phyloP scores from a whole-genome alignment of 331 rosid species.

The Prunus yedoensis region DNA sequence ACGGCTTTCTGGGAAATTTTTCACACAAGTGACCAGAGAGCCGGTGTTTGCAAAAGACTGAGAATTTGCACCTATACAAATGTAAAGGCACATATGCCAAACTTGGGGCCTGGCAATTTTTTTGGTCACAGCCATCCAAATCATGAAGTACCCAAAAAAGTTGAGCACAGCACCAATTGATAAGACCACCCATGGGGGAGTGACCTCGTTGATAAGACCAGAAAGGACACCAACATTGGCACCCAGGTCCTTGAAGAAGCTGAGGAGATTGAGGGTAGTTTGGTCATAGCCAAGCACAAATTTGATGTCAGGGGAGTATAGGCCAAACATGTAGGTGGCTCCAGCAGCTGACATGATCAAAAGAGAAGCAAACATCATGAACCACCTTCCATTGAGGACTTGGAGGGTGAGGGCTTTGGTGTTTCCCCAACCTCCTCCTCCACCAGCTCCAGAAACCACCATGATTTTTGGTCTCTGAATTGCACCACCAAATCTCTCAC shows the following conservation, averaged over 20 bases:
- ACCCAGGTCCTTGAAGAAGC: conserved; percentile 55
- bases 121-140: conserved; percentile 46
- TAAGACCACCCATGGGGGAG: conserved; percentile 60
- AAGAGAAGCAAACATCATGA: conserved; percentile 46
- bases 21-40: conserved; percentile 43
- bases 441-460: conserved; percentile 28
- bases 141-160: conserved; percentile 56
- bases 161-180: conserved; percentile 43
- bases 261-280: conserved; percentile 41
- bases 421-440: conserved; percentile 3
- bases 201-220: conserved; percentile 56
- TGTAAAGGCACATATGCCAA: conserved; percentile 57
- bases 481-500: background rate
- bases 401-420: conserved; percentile 33
- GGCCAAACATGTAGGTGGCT: conserved; percentile 49
- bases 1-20: conserved; percentile 46
- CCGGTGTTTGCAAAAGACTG: conserved; percentile 56
- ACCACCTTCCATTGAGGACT: conserved; percentile 45
- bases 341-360: conserved; percentile 58
- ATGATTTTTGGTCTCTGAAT: conserved; percentile 8
- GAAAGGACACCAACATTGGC: conserved; percentile 51
- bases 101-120: conserved; percentile 35
- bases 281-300: conserved; percentile 43
- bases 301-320: conserved; percentile 45
- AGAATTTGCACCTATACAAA: conserved; percentile 55